phyloP scores from a whole-genome alignment of 1,284 basidiomycete species.

The Leccinum fallax region DNA sequence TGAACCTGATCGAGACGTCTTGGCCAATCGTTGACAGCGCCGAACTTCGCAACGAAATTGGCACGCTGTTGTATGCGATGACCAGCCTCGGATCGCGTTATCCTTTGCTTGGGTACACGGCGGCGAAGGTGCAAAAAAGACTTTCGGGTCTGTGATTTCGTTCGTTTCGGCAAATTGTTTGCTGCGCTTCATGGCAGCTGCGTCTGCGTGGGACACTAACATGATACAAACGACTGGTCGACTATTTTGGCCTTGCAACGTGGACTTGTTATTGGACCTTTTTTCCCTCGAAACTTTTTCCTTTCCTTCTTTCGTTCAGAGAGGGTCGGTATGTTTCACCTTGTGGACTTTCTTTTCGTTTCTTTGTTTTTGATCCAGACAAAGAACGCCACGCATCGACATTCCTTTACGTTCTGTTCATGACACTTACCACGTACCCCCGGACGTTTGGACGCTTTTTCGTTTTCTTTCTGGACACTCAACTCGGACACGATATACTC shows the following conservation, averaged over 20 bases:
- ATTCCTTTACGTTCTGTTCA: neutral
- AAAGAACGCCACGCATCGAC: neutral
- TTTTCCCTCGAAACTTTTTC: neutral
- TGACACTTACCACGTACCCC: neutral
- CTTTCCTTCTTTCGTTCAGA: neutral
- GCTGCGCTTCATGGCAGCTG: neutral
- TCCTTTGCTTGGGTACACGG: constrained; percentile 58
- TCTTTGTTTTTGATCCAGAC: neutral
- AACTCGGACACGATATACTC: neutral
- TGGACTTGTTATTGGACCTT: constrained; percentile 20
- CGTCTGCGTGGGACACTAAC: neutral
- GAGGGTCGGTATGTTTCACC: neutral
- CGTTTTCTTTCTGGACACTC: neutral
- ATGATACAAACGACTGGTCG: neutral
- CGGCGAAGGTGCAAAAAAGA: constrained; percentile 45
- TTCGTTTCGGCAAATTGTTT: neutral
- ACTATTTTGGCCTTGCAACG: neutral
- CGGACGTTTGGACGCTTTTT: neutral
- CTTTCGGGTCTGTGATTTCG: constrained; percentile 40
- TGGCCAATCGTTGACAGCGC: constrained; percentile 60
- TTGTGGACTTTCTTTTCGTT: neutral
- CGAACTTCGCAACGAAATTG: constrained; percentile 62
- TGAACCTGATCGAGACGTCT: constrained; percentile 55
- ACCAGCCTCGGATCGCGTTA: constrained; percentile 58
- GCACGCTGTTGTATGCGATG: constrained; percentile 62